Percentiles rank a stretch among this genome's conserved stretches.
These are phyloP conservation scores for Penicillium olsonii DNA, from an alignment of 2,329 filamentous ascomycete species.

Conservation along the genomic window DNA sequence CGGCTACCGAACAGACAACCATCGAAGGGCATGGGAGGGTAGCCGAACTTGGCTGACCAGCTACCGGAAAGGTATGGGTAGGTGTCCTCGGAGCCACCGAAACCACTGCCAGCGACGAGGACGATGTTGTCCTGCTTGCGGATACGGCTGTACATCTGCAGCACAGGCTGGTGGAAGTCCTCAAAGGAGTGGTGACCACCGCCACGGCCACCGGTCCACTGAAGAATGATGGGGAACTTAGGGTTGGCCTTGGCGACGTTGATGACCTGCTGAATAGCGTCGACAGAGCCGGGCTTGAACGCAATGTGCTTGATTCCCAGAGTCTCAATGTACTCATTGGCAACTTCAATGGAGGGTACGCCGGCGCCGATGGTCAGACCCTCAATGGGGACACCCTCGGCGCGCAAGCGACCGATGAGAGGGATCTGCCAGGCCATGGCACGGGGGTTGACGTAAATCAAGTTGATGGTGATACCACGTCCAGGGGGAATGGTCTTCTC, in stretches of 20 bases:
- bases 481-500: conserved; percentile 76
- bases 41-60: conserved; percentile 85
- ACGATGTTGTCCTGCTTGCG: conserved; percentile 84
- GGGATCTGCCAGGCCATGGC: conserved; percentile 57
- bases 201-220: conserved; percentile 93
- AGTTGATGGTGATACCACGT: conserved; percentile 54
- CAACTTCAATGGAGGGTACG: conserved; percentile 90
- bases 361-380: conserved; percentile 90
- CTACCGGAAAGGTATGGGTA: conserved; percentile 88
- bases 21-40: conserved; percentile 92
- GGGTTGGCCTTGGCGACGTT: conserved; percentile 95
- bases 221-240: conserved; percentile 85
- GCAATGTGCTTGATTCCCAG: conserved; percentile 89
- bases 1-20: conserved; percentile 88
- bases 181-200: conserved; percentile 94
- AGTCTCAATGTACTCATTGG: conserved; percentile 90
- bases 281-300: conserved; percentile 89
- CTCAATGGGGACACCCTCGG: conserved; percentile 87
- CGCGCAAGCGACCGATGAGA: conserved; percentile 57
- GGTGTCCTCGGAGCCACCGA: conserved; percentile 85
- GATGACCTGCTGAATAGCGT: conserved; percentile 85
- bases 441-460: conserved; percentile 57
- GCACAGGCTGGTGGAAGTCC: conserved; percentile 89
- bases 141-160: conserved; percentile 89
- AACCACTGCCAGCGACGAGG: conserved; percentile 86